Percentiles rank a stretch among this genome's conserved stretches.
phyloP scores from a whole-genome alignment of 345 rosid genomes.

The Kernera saxatilis region DNA sequence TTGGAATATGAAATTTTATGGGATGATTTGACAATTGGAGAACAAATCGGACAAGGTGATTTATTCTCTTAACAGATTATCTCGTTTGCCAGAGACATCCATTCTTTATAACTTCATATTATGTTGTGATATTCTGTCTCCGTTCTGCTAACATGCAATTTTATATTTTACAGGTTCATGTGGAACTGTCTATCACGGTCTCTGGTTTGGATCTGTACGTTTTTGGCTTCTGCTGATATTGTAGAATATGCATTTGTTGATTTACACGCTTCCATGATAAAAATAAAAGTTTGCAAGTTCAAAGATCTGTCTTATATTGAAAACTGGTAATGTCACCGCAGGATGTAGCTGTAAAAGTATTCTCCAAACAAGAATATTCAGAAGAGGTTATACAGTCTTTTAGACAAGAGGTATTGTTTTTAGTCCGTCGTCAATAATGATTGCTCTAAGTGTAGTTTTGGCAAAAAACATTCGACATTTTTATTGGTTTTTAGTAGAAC shows the following conservation, averaged over 20 bases:
- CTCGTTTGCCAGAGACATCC: neutral
- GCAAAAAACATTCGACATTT: neutral
- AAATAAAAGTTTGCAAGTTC: neutral
- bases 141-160: slow-evolving; percentile 2
- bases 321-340: slow-evolving; percentile 35
- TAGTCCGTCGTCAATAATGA: neutral
- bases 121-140: slow-evolving; percentile 23
- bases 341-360: slow-evolving; percentile 98
- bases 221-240: slow-evolving; percentile 34
- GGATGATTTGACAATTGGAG: slow-evolving; percentile 87
- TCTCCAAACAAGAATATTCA: slow-evolving; percentile 92
- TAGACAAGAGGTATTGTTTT: slow-evolving; percentile 70
- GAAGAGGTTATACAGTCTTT: slow-evolving; percentile 75
- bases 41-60: slow-evolving; percentile 92
- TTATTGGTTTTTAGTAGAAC: neutral
- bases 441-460: neutral
- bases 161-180: slow-evolving; percentile 72
- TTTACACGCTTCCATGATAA: neutral
- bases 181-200: slow-evolving; percentile 92
- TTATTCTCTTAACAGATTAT: neutral
- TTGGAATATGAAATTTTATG: slow-evolving; percentile 87
- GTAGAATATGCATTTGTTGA: slow-evolving; percentile 17
- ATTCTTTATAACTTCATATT: neutral
- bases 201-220: slow-evolving; percentile 99
- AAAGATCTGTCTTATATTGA: slow-evolving; percentile 15